Percentiles rank a stretch among this genome's conserved stretches.
phyloP scores from a whole-genome alignment of 164 flowering plant genomes.

The Litsea cubeba region DNA sequence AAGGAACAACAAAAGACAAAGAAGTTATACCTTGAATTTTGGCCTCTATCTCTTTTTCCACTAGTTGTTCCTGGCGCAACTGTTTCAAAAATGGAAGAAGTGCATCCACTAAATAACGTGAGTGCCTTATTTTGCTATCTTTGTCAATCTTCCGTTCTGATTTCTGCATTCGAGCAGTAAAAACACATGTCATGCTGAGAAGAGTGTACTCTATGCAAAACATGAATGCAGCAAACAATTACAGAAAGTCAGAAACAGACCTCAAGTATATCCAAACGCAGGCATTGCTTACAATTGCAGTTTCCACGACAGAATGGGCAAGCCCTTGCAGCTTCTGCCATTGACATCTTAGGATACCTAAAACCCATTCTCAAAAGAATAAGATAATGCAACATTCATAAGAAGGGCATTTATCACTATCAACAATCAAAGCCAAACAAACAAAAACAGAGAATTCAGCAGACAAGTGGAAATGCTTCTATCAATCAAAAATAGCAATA shows the following conservation, averaged over 20 bases:
- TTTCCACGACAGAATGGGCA: constrained; percentile 23
- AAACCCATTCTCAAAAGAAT: background rate
- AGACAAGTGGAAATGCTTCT: too few species aligned
- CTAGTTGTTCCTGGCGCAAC: constrained; percentile 31
- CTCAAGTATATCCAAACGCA: constrained; percentile 23
- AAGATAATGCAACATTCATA: background rate
- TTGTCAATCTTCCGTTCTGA: constrained; percentile 5
- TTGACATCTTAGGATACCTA: constrained; percentile 19
- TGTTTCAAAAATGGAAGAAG: constrained; percentile 45
- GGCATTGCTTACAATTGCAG: constrained; percentile 51
- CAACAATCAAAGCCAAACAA: background rate
- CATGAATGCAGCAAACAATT: background rate
- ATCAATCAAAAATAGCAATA: background rate
- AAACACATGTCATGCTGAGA: background rate
- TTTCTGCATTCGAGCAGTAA: background rate
- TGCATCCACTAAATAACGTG: constrained; percentile 25
- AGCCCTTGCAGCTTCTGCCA: constrained; percentile 7
- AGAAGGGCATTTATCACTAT: background rate
- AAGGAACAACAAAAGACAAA: background rate
- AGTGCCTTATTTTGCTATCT: constrained; percentile 22
- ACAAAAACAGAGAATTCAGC: background rate
- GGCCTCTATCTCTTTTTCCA: constrained; percentile 48
- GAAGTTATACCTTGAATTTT: constrained; percentile 36
- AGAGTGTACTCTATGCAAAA: background rate
- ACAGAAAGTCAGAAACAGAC: constrained; percentile 16